Evolutionary conservation across 2,329 filamentous ascomycete species (phyloP), one percentile per base, ranked within the genome.

Genomic region (Neonectria punicea): DNA sequence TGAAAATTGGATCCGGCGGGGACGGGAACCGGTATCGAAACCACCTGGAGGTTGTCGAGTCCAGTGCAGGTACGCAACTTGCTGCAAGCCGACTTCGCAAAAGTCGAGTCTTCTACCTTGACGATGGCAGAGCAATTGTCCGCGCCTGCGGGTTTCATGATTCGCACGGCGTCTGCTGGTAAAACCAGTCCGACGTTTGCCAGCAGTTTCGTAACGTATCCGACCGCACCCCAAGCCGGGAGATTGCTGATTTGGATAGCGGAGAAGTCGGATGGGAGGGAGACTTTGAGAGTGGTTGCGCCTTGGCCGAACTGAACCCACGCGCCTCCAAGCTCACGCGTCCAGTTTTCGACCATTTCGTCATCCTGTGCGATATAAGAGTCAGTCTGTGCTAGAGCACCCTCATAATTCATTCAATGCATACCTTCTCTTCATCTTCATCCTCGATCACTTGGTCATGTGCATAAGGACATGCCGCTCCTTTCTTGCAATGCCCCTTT

Each of bases 211-310:
- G 34, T 39, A 2, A 80, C 72, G 2, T 65, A 69, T 11, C 3
- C 8, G 1, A 34, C 47, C 0, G 72, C 69, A 47, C 11, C 18
- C 7, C 63, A 75, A 3, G 53, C 46, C 2, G 77, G 77, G 0
- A 81, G 73, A 7, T 70, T 66, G 22, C 58, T 70, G 47, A 82
- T 72, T 6, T 74, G 77, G 32, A 80, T 71, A 0, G 78, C 74
- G 1, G 79, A 81, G 55, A 77, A 79, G 67, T 82, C 80, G 0
- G 78, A 77, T 2, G 73, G 66, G 7, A 81, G 69, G 4, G 69
- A 70, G 3, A 79, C 61, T 20, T 74, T 76, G 0, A 54, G 54
- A 1, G 75, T 78, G 5, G 39, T 43, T 43, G 39, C 39, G 9
- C 80, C 80, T 14, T 74, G 73, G 9, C 69, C 74, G 14, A 80